Percentiles rank a stretch among this genome's conserved stretches.
phyloP scores from a whole-genome alignment of 345 rosid genomes.

The Bruguiera sexangula region DNA sequence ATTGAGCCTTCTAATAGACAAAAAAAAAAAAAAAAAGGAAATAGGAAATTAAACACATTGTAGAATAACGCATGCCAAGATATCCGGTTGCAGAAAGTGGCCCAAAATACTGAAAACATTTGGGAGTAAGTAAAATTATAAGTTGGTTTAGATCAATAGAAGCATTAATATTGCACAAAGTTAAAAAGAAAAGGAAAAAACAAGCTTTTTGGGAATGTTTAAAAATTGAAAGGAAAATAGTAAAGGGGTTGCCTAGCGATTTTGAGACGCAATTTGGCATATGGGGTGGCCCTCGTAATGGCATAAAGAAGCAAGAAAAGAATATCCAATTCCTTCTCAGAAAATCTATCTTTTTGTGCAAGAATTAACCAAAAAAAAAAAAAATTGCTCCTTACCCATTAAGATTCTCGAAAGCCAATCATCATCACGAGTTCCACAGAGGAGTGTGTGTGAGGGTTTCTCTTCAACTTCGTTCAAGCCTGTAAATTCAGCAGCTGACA shows the following conservation, averaged over 20 bases:
- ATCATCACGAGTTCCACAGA: background rate
- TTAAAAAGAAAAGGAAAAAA: background rate
- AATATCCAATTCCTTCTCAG: slow-evolving; percentile 20
- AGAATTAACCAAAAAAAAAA: background rate
- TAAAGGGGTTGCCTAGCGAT: background rate
- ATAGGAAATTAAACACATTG: too few species aligned
- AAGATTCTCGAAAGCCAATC: slow-evolving; percentile 24
- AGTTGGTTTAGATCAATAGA: too few species aligned
- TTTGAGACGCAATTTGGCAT: background rate
- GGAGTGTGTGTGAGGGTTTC: background rate
- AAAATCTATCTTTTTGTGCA: background rate
- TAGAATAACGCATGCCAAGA: too few species aligned
- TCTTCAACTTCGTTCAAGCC: background rate
- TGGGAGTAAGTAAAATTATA: too few species aligned
- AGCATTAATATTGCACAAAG: too few species aligned
- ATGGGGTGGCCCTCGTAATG: slow-evolving; percentile 18
- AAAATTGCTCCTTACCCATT: slow-evolving; percentile 9
- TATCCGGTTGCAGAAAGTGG: too few species aligned
- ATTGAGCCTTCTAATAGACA: too few species aligned
- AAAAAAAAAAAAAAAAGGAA: too few species aligned
- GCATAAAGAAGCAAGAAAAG: slow-evolving; percentile 40
- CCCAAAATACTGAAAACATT: too few species aligned
- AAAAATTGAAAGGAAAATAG: background rate
- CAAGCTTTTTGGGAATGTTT: background rate
- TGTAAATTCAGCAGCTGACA: background rate